These are phyloP conservation scores for Elsinoe fawcettii DNA, from an alignment of 2,329 filamentous ascomycete genomes.

Conservation along the genomic window DNA sequence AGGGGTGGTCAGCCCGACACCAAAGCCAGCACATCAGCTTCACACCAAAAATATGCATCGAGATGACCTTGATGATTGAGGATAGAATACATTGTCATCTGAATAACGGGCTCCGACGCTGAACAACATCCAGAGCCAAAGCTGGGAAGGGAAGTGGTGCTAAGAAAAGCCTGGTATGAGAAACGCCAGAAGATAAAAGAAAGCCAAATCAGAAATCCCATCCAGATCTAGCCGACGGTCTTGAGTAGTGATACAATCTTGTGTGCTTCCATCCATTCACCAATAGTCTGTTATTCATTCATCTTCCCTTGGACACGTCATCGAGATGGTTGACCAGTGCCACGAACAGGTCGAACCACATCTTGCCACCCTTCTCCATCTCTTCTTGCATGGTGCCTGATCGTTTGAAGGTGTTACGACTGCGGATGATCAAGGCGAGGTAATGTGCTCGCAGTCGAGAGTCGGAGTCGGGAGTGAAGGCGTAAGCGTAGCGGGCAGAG, in stretches of 20 bases:
- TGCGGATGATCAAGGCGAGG: slow-evolving; percentile 83
- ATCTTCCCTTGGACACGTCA: slow-evolving; percentile 29
- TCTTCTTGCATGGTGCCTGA: slow-evolving; percentile 94
- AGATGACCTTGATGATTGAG: neutral
- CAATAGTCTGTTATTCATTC: neutral
- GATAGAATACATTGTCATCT: slow-evolving; percentile 9
- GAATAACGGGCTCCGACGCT: neutral
- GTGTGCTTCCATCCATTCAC: slow-evolving; percentile 28
- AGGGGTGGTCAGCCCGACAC: neutral
- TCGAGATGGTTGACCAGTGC: slow-evolving; percentile 84
- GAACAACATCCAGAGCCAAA: slow-evolving; percentile 4
- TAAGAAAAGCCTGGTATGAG: neutral
- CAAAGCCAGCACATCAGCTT: neutral
- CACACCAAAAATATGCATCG: neutral
- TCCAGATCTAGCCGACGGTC: neutral
- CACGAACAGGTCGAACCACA: slow-evolving; percentile 92
- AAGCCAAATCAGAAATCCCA: neutral
- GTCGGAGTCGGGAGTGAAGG: slow-evolving; percentile 79
- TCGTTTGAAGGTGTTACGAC: slow-evolving; percentile 79
- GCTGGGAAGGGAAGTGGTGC: neutral
- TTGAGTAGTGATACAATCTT: slow-evolving; percentile 10
- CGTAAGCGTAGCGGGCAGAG: slow-evolving; percentile 83
- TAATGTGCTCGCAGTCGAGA: slow-evolving; percentile 89
- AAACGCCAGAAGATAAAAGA: neutral
- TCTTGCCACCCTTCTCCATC: slow-evolving; percentile 78